Percentiles rank a stretch among this genome's conserved stretches.
phyloP scores from a whole-genome alignment of 352 stramenopile genomes.

The Globisporangium irregulare region DNA sequence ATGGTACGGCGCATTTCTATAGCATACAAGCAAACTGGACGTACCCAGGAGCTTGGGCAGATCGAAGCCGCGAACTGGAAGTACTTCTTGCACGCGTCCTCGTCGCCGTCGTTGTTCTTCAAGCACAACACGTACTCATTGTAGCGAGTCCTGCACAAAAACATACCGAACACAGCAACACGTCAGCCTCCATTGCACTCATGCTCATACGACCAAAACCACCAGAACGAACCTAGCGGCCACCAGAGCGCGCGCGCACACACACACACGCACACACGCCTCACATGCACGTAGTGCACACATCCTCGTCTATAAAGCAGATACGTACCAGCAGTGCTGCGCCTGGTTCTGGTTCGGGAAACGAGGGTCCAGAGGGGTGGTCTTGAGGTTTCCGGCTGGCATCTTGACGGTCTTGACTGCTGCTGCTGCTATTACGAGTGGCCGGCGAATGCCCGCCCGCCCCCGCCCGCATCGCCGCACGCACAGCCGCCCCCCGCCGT shows the following conservation, averaged over 20 bases:
- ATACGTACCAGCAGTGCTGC: slow-evolving; percentile 79
- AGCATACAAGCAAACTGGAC: slow-evolving; percentile 12
- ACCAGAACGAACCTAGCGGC: background rate
- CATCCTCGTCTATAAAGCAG: background rate
- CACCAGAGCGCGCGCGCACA: background rate
- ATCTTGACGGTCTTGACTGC: slow-evolving; percentile 25
- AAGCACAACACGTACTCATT: slow-evolving; percentile 97
- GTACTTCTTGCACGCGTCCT: slow-evolving; percentile 88
- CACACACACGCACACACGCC: background rate
- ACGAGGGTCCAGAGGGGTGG: slow-evolving; percentile 78
- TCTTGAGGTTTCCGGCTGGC: slow-evolving; percentile 69
- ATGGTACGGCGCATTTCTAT: slow-evolving; percentile 9
- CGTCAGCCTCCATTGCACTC: background rate
- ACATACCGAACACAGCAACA: background rate
- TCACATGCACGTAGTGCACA: background rate
- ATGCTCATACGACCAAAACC: background rate
- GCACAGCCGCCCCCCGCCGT: background rate
- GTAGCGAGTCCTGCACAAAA: slow-evolving; percentile 85
- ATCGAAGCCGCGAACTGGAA: slow-evolving; percentile 67
- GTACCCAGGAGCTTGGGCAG: slow-evolving; percentile 76
- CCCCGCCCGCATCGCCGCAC: background rate
- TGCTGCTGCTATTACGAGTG: slow-evolving; percentile 13
- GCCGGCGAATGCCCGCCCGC: slow-evolving; percentile 19
- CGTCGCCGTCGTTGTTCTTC: slow-evolving; percentile 93
- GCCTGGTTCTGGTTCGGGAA: slow-evolving; percentile 89